Percentiles rank a stretch among this genome's conserved stretches.
Evolutionary conservation across 1,139 yeast genomes (phyloP).

Genomic region (Sugiyamaella novakii): DNA sequence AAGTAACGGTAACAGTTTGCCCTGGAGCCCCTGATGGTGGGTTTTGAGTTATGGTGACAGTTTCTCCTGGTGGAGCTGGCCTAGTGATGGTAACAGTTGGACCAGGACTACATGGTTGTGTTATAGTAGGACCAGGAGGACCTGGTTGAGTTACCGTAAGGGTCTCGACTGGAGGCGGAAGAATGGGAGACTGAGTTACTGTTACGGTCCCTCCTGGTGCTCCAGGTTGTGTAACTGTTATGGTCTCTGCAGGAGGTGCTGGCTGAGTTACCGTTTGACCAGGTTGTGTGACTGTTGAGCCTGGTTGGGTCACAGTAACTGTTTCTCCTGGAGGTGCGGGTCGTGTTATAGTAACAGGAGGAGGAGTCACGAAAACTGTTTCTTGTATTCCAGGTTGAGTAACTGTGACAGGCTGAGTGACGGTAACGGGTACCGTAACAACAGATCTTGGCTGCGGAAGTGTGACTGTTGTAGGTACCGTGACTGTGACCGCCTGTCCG

Average conservation of each 20-base stretch:
- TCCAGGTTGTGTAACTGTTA: constrained; percentile 26
- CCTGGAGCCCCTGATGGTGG: constrained; percentile 17
- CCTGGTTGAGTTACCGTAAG: constrained; percentile 26
- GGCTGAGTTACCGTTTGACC: constrained; percentile 7
- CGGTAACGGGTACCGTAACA: constrained; percentile 20
- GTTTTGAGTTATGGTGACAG: neutral
- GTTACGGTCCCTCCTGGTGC: constrained; percentile 8
- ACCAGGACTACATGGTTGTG: neutral
- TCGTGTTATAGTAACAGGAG: constrained; percentile 19
- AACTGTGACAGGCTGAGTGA: constrained; percentile 17
- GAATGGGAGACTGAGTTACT: constrained; percentile 3
- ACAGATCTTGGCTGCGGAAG: constrained; percentile 11
- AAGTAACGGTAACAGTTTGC: constrained; percentile 24
- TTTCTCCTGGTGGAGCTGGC: neutral
- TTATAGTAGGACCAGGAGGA: neutral
- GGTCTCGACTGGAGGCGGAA: too few relatives aligned
- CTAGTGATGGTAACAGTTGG: neutral
- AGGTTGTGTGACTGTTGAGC: constrained; percentile 20
- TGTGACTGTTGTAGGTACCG: constrained; percentile 15
- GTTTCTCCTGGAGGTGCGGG: constrained; percentile 20
- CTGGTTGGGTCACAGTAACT: constrained; percentile 15
- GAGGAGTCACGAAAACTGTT: constrained; percentile 12
- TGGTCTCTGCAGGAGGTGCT: constrained; percentile 2
- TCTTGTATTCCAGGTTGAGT: constrained; percentile 19
- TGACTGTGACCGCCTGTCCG: constrained; percentile 3